phyloP scores from a whole-genome alignment of 495 filamentous ascomycete genomes.

The Hyaloscypha finlandica region DNA sequence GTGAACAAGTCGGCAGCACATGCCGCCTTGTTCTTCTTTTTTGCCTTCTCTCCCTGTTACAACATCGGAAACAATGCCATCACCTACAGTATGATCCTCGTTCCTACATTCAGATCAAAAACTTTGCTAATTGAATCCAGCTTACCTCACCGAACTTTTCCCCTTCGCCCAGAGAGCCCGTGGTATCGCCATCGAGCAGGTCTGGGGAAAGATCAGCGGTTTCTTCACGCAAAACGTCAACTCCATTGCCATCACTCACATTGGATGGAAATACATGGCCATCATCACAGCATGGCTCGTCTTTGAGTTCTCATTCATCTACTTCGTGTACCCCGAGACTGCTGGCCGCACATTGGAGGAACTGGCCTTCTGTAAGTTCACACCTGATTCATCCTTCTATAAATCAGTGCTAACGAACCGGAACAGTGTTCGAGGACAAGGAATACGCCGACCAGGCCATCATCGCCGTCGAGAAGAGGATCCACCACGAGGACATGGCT shows the following conservation, averaged over 20 bases:
- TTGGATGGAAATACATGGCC: background rate
- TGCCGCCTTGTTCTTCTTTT: slow-evolving; percentile 54
- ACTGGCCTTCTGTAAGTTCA: slow-evolving; percentile 58
- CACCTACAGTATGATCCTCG: slow-evolving; percentile 45
- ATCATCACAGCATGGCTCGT: slow-evolving; percentile 53
- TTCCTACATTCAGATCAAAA: slow-evolving; percentile 20
- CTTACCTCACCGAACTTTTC: slow-evolving; percentile 66
- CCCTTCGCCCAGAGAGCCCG: slow-evolving; percentile 61
- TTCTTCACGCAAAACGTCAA: slow-evolving; percentile 59
- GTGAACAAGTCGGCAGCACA: slow-evolving; percentile 9
- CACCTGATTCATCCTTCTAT: background rate
- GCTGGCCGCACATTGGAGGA: slow-evolving; percentile 65
- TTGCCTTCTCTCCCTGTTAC: slow-evolving; percentile 62
- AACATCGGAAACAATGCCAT: slow-evolving; percentile 69
- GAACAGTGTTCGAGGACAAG: slow-evolving; percentile 55
- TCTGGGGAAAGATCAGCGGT: slow-evolving; percentile 53
- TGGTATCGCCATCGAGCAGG: slow-evolving; percentile 64
- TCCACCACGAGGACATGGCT: slow-evolving; percentile 23
- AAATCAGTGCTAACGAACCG: background rate
- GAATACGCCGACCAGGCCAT: slow-evolving; percentile 46
- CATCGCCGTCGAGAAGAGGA: slow-evolving; percentile 48
- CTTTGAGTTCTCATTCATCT: slow-evolving; percentile 60
- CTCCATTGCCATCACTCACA: slow-evolving; percentile 36
- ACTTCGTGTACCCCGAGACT: slow-evolving; percentile 67
- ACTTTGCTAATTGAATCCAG: slow-evolving; percentile 23